Base-by-base conservation (phyloP, 495 filamentous ascomycete species). In the Aspergillus funiculosus region DNA sequence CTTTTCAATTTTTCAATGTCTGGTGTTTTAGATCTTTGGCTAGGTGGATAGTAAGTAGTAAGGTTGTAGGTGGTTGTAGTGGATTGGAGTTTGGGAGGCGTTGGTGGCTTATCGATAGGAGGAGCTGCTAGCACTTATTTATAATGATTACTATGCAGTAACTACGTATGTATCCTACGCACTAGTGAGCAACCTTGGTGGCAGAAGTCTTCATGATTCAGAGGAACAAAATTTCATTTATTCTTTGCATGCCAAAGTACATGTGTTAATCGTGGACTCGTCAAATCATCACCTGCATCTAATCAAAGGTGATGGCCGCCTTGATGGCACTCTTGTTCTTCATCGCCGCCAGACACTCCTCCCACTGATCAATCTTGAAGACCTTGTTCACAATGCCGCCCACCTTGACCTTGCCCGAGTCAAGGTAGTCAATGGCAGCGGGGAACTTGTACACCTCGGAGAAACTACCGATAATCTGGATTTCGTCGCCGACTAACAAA, bases 401-500 rank as follows among this genome's bases (percentile, higher is more conserved):
- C 14, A 77, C 71, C 63, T 79, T 83, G 43, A 84, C 74, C 67
- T 81, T 82, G 37, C 73, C 80, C 5, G 67, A 76, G 54, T 85
- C 82, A 26, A 83, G 73, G 62, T 85, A 85, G 63, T 80, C 76
- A 48, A 86, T 78, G 6, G 82, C 82, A 21, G 81, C 75, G 3
- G 82, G 81, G 73, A 83, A 87, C 73, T 84, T 85, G 68, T 82
- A 82, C 11, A 78, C 79, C 56, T 86, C 80, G 21, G 75, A 80
- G 71, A 85, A 86, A 27, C 74, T 80, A 20, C 81, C 81, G 28
- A 86, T 62, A 50, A 87, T 82, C 48, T 78, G 84, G 54, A 86
- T 84, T 56, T 85, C 82, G 53, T 80, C 69, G 36, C 64, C 64
- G 43, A 69, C 67, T 67, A 21, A 7, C 17, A 4, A 10, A n/a